phyloP scores from a whole-genome alignment of 1,284 basidiomycete genomes.

The Phenoliferia sp. region DNA sequence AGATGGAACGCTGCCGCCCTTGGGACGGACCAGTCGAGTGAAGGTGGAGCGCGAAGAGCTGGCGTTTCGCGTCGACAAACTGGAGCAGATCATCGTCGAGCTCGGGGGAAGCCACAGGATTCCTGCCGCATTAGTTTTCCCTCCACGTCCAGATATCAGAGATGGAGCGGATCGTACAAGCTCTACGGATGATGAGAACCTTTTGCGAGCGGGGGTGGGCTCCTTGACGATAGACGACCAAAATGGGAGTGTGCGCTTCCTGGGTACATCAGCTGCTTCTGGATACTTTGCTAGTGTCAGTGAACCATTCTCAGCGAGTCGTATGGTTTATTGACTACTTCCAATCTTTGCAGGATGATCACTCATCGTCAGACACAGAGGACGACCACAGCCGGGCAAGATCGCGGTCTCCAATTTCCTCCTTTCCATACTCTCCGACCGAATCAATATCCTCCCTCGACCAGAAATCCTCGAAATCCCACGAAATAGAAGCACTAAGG shows the following conservation, averaged over 20 bases:
- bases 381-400: not conserved
- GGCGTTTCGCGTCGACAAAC: not conserved
- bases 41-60: not conserved
- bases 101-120: not conserved
- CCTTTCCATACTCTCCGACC: not conserved
- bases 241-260: slow-evolving; percentile 13
- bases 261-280: slow-evolving; percentile 12
- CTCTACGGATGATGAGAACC: not conserved
- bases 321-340: not conserved
- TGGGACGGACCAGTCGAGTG: not conserved
- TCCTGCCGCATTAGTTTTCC: not conserved
- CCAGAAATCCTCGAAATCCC: not conserved
- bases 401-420: not conserved
- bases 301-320: not conserved
- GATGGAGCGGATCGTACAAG: not conserved
- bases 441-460: not conserved
- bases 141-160: not conserved
- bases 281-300: not conserved
- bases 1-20: not conserved
- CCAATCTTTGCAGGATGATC: not conserved
- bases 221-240: slow-evolving; percentile 13
- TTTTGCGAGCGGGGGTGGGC: slow-evolving; percentile 17
- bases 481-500: not conserved
- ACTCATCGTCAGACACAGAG: not conserved
- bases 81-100: not conserved